Conservation (phyloP, 805 yeast genomes). For the Candida andamanensis region DNA sequence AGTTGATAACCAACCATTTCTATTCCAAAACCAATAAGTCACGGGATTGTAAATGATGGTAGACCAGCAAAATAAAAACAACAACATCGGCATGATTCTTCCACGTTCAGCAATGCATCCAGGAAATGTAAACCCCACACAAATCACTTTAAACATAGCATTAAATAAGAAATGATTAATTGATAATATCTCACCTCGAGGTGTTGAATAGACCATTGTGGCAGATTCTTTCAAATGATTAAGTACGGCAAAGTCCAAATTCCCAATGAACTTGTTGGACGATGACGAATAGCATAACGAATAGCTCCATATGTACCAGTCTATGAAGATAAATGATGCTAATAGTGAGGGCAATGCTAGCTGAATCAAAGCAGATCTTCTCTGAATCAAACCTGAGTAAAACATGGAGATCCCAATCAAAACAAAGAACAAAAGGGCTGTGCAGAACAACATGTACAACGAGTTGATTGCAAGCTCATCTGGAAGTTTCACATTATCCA, state of each 20-base stretch:
- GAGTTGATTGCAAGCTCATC: conserved; percentile 18
- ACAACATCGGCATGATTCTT: conserved; percentile 35
- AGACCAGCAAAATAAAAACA: conserved; percentile 37
- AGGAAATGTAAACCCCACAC: conserved; percentile 39
- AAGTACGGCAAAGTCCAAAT: conserved; percentile 25
- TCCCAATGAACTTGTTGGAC: conserved; percentile 30
- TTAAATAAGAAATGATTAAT: conserved; percentile 36
- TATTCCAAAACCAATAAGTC: conserved; percentile 43
- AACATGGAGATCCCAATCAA: conserved; percentile 34
- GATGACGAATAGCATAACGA: conserved; percentile 36
- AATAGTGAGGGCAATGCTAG: conserved; percentile 31
- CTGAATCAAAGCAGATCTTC: conserved; percentile 38
- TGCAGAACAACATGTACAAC: conserved; percentile 33
- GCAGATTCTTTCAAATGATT: conserved; percentile 19
- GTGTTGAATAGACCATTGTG: conserved; percentile 22
- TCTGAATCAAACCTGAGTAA: conserved; percentile 40
- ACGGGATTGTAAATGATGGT: conserved; percentile 38
- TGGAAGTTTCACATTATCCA: conserved; percentile 4
- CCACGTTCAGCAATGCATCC: conserved; percentile 43
- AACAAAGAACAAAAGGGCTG: conserved; percentile 26
- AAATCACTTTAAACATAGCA: conserved; percentile 33
- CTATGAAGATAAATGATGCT: conserved; percentile 28
- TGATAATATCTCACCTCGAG: conserved; percentile 34
- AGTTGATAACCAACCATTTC: conserved; percentile 38
- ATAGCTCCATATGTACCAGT: conserved; percentile 44